Evolutionary conservation across 371 early-diverging fungal species (phyloP).

Genomic region (Mortierella sp.): DNA sequence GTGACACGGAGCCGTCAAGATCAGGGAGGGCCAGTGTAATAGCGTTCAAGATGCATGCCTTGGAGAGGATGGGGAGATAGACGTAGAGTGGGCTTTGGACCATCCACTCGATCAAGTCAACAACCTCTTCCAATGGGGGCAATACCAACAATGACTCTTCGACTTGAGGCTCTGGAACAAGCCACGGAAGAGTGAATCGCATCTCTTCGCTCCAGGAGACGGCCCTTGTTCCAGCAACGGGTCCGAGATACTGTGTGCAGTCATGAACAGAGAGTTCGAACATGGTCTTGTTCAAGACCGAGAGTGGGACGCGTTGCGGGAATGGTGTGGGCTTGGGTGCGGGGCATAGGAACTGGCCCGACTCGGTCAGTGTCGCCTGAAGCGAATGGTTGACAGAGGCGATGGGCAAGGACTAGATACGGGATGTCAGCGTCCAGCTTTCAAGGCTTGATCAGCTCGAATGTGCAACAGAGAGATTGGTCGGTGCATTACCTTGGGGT

Average conservation of each 20-base stretch:
- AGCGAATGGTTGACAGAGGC: not conserved
- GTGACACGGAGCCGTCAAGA: conserved; percentile 6
- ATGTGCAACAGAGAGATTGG: too few relatives aligned
- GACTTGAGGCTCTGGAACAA: conserved; percentile 48
- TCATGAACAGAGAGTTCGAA: conserved; percentile 53
- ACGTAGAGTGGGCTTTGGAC: conserved; percentile 43
- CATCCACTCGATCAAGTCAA: conserved; percentile 50
- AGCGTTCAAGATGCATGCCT: conserved; percentile 47
- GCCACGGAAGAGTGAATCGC: conserved; percentile 50
- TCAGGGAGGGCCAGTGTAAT: conserved; percentile 28
- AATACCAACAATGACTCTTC: conserved; percentile 28
- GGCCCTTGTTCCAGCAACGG: conserved; percentile 45
- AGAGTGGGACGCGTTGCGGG: conserved; percentile 41
- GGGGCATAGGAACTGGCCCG: conserved; percentile 33
- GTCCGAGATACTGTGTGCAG: conserved; percentile 47
- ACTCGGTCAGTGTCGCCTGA: conserved; percentile 31
- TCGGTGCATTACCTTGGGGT: conserved; percentile 39
- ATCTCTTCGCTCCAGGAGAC: conserved; percentile 47
- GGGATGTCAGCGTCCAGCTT: too few relatives aligned
- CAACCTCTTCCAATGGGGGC: conserved; percentile 36
- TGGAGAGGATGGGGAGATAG: conserved; percentile 45
- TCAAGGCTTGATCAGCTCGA: too few relatives aligned
- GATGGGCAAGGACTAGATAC: not conserved
- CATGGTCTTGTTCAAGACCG: conserved; percentile 49
- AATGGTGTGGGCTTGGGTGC: conserved; percentile 23